phyloP scores from a whole-genome alignment of 306 rosid species.

The Urtica urens region DNA sequence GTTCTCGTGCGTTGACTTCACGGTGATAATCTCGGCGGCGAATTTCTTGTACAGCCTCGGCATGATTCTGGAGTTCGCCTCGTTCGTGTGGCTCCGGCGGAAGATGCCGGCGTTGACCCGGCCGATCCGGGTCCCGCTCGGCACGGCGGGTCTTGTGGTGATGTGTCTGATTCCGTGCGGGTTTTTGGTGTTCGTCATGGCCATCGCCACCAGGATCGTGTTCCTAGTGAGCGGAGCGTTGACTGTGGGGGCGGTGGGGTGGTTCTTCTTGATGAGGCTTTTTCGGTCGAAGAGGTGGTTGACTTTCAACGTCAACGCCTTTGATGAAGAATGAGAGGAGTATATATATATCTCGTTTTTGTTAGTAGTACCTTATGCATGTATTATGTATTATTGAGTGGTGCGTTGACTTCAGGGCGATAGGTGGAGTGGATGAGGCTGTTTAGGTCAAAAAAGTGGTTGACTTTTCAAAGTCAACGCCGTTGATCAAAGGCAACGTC shows the following conservation, averaged over 20 bases:
- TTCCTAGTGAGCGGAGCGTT: slow-evolving; percentile 18
- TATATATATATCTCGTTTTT: no score
- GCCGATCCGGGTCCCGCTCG: slow-evolving; percentile 18
- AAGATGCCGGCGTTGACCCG: slow-evolving; percentile 17
- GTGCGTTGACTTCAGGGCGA: no score
- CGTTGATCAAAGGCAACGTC: no score
- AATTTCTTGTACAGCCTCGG: slow-evolving; percentile 30
- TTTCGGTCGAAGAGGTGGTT: slow-evolving; percentile 14
- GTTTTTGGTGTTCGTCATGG: slow-evolving; percentile 22
- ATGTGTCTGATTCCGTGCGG: slow-evolving; percentile 27
- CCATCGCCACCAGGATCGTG: slow-evolving; percentile 18
- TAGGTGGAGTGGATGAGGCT: no score
- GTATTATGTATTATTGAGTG: no score
- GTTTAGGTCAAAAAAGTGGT: no score
- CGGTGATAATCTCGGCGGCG: slow-evolving; percentile 19
- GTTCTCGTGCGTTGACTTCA: slow-evolving; percentile 17
- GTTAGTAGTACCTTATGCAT: no score
- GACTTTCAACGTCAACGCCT: neutral
- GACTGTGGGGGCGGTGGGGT: slow-evolving; percentile 15
- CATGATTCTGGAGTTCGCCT: slow-evolving; percentile 22
- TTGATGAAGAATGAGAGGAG: no score
- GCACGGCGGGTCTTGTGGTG: slow-evolving; percentile 13
- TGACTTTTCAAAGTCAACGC: no score
- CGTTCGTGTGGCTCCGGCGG: slow-evolving; percentile 24
- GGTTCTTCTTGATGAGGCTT: slow-evolving; percentile 18